These are phyloP conservation scores for Tausonia pullulans DNA, from an alignment of 1,284 basidiomycete species.

Conservation along the genomic window DNA sequence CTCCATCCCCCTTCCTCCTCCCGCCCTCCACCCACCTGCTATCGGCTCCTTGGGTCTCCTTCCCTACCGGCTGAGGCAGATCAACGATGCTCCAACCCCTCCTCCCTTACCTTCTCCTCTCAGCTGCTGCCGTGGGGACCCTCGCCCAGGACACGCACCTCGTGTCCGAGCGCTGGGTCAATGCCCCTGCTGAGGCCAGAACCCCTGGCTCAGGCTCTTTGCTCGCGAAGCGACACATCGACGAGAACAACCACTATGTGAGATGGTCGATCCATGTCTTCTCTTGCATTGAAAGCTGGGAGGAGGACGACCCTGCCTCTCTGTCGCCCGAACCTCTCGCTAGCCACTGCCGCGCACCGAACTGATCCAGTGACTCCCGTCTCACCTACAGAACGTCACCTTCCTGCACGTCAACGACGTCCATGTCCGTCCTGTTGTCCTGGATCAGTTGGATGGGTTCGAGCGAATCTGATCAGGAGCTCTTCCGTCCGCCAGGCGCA, in stretches of 20 bases:
- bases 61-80: too few species aligned
- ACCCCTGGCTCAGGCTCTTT: background rate
- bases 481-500: slow-evolving; percentile 24
- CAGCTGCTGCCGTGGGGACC: background rate
- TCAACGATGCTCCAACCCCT: background rate
- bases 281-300: background rate
- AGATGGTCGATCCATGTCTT: background rate
- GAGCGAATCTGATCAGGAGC: background rate
- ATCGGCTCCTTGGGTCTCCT: too few species aligned
- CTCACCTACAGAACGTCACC: slow-evolving; percentile 19
- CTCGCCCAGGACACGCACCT: slow-evolving; percentile 1
- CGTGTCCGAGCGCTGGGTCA: background rate
- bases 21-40: too few species aligned
- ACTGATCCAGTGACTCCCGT: background rate
- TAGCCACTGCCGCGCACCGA: background rate
- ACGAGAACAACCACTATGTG: slow-evolving; percentile 6
- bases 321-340: background rate
- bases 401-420: slow-evolving; percentile 25
- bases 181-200: too few species aligned
- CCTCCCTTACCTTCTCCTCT: background rate
- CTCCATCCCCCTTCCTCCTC: too few species aligned
- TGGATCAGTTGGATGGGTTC: background rate
- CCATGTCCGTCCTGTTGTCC: slow-evolving; percentile 16
- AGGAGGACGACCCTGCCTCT: too few species aligned
- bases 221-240: slow-evolving; percentile 1